These are phyloP conservation scores for Paraleonurus japonicus DNA, from an alignment of 257 asterid genomes.

Conservation along the genomic window DNA sequence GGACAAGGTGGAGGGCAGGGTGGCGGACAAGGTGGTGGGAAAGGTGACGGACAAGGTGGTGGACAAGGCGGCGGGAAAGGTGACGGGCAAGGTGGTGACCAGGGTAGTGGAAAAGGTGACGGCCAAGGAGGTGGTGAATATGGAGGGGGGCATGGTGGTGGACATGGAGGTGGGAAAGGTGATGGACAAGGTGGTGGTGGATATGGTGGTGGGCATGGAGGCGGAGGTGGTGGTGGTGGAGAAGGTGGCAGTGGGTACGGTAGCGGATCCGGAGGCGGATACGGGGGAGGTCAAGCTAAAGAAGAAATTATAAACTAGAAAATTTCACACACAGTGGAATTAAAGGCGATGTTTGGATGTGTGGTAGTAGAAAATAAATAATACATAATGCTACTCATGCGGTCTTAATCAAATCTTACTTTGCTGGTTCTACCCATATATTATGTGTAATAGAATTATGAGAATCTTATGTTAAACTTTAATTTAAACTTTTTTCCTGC, in stretches of 20 bases:
- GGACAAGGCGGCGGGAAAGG: background rate
- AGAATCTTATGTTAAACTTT: no score
- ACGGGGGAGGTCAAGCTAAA: slow-evolving; percentile 6
- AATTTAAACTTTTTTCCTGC: no score
- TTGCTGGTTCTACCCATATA: background rate
- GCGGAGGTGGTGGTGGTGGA: background rate
- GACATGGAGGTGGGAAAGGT: background rate
- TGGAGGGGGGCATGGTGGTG: background rate
- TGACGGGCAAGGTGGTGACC: background rate
- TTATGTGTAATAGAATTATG: no score
- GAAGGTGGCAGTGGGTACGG: background rate
- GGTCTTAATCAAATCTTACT: background rate
- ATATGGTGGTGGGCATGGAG: background rate
- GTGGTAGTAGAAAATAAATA: background rate
- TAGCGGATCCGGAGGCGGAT: background rate
- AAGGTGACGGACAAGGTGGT: background rate
- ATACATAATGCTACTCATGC: background rate
- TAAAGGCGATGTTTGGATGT: background rate
- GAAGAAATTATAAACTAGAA: slow-evolving; percentile 24
- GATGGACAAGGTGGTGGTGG: background rate
- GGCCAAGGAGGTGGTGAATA: slow-evolving; percentile 12
- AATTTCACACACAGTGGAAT: background rate
- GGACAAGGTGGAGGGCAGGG: slow-evolving; percentile 8
- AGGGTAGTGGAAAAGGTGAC: background rate
- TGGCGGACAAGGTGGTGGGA: background rate